Base-by-base conservation (phyloP, 1,284 basidiomycete species). In the Cutaneotrichosporon dermatis region DNA sequence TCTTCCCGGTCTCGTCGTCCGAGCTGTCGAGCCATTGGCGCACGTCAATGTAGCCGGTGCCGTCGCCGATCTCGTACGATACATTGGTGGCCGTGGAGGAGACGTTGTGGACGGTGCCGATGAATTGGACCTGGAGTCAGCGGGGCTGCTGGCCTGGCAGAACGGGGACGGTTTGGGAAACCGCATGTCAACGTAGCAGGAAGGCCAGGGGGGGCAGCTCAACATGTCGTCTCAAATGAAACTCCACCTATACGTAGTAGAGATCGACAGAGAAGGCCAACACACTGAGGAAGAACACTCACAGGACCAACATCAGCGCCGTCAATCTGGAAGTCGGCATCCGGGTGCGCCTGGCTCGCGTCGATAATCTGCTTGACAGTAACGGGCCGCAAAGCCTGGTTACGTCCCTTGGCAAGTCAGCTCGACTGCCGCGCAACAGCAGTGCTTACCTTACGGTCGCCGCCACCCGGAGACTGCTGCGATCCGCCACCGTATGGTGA, bases 291-390 rank as follows among this genome's bases (percentile, higher is more conserved):
- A n/a, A n/a, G n/a, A n/a, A n/a, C n/a, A n/a, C n/a, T n/a, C n/a
- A n/a, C n/a, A n/a, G n/a, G n/a, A n/a, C 87, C 87, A 58, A 95
- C 81, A 64, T 95, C 90, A 5, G 82, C 79, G 16, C 86, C 87
- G 64, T 94, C 92, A 51, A 97, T 83, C 57, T 82, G 83, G 84
- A 92, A 94, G 55, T 94, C 90, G 1, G 91, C 87, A 66, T 98
- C 94, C 0, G 87, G 82, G 72, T 96, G 90, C 6, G 86, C 82
- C 79, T 96, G 92, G 39, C 81, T 82, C 2, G 93, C 90, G 64
- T 84, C 83, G 51, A 82, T 70, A 51, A 97, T 82, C 76, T 96
- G 92, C 56, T 86, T 84, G 67, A 93, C 83, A 4, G 90, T 95
- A 49, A 96, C 84, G 5, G 95, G 92, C 49, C 93, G 85, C 34